phyloP scores from a whole-genome alignment of 2,329 filamentous ascomycete genomes.

The Exophiala oligosperma region DNA sequence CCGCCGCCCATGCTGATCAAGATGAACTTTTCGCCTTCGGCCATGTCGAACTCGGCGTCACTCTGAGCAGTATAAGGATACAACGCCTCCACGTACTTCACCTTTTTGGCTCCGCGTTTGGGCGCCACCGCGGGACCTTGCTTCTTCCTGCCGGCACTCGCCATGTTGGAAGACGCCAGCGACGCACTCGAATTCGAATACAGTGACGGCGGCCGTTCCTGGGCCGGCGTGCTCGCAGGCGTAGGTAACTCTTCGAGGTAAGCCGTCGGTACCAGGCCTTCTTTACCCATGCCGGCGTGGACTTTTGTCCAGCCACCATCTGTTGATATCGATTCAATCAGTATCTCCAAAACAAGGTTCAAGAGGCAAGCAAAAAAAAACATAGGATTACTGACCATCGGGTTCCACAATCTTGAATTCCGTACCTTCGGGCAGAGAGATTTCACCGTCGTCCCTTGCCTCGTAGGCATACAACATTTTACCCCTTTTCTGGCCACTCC shows the following conservation, averaged over 20 bases:
- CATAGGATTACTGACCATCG: conserved; percentile 66
- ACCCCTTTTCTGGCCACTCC: conserved; percentile 61
- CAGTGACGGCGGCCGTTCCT: conserved; percentile 65
- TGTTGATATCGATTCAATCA: conserved; percentile 38
- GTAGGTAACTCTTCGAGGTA: conserved; percentile 71
- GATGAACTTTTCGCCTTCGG: conserved; percentile 87
- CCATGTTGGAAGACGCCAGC: conserved; percentile 54
- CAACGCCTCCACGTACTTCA: conserved; percentile 88
- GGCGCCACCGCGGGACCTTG: conserved; percentile 91
- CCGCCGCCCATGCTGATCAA: conserved; percentile 83
- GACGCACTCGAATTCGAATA: conserved; percentile 78
- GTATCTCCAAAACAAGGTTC: conserved; percentile 12
- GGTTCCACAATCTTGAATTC: conserved; percentile 78
- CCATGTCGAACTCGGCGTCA: conserved; percentile 86
- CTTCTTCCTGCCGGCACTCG: conserved; percentile 61
- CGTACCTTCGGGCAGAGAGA: conserved; percentile 75
- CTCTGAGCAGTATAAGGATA: conserved; percentile 89
- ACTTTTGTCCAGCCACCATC: conserved; percentile 94
- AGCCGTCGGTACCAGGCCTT: conserved; percentile 82
- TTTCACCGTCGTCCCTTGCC: conserved; percentile 75
- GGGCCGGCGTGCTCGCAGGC: conserved; percentile 33
- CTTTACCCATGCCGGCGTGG: conserved; percentile 64
- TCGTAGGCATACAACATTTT: conserved; percentile 92
- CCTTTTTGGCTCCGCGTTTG: conserved; percentile 84
- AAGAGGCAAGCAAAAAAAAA: conserved; percentile 24